Conservation (phyloP, 2,329 filamentous ascomycete species). For the Talaromyces pinophilus region DNA sequence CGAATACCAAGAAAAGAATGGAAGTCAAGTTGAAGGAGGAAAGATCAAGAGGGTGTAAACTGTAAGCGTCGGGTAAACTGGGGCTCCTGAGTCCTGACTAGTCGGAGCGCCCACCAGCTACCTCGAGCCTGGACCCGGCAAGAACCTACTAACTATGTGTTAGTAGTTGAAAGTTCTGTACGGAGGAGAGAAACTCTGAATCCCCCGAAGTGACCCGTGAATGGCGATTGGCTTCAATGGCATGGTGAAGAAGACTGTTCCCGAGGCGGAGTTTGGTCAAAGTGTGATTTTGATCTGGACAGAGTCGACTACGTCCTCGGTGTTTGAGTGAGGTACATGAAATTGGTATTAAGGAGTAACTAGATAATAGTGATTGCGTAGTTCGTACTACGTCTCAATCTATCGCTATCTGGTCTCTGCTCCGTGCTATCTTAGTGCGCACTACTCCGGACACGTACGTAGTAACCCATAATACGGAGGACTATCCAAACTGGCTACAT, state of each 20-base stretch:
- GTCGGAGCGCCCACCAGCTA: background rate
- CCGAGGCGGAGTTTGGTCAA: background rate
- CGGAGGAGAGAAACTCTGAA: background rate
- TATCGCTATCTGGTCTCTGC: background rate
- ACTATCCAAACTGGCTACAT: background rate
- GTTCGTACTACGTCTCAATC: background rate
- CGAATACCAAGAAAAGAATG: background rate
- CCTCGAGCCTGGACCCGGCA: conserved; percentile 10
- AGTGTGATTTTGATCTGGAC: background rate
- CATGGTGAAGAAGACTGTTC: background rate
- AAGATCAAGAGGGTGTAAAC: background rate
- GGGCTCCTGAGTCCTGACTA: conserved; percentile 8
- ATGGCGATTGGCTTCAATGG: background rate
- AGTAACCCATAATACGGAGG: background rate
- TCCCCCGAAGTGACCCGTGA: background rate
- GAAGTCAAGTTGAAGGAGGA: background rate
- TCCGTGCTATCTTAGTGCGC: background rate
- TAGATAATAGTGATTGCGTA: no score
- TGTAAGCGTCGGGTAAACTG: conserved; percentile 3
- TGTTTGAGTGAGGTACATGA: background rate
- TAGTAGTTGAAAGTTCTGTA: background rate
- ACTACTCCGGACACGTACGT: no score
- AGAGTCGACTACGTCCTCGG: background rate
- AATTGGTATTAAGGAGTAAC: no score
- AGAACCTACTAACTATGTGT: background rate